These are phyloP conservation scores for Brassica nigra DNA, from an alignment of 345 rosid genomes.

Conservation along the genomic window DNA sequence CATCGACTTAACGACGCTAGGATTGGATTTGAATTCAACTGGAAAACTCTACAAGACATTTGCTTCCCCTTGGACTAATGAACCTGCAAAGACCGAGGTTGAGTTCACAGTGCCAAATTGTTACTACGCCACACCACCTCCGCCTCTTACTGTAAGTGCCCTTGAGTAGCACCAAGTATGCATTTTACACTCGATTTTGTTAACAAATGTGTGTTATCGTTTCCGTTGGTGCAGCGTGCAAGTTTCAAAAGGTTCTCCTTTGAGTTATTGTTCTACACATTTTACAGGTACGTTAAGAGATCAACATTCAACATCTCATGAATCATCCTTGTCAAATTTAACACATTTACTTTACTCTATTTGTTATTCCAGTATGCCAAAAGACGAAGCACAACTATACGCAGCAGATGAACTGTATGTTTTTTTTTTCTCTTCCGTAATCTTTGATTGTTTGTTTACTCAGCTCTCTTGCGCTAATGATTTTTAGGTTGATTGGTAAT, in stretches of 20 bases:
- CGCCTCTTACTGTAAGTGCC: conserved; percentile 68
- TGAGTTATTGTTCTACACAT: conserved; percentile 79
- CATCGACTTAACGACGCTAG: conserved; percentile 91
- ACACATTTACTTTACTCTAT: neutral
- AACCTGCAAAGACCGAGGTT: conserved; percentile 92
- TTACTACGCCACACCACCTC: conserved; percentile 89
- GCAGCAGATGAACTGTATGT: conserved; percentile 98
- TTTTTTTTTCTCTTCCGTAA: conserved; percentile 12
- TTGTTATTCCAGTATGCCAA: conserved; percentile 79
- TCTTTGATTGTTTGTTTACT: neutral
- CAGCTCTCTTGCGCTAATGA: neutral
- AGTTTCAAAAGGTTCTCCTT: conserved; percentile 73
- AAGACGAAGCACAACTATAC: conserved; percentile 89
- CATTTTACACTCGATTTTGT: neutral
- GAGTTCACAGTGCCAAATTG: conserved; percentile 91
- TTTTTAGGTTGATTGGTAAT: conserved; percentile 6
- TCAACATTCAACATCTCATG: neutral
- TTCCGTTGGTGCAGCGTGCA: conserved; percentile 66
- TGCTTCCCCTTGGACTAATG: conserved; percentile 98
- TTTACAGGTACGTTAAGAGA: conserved; percentile 68
- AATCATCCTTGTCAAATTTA: neutral
- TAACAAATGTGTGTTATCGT: neutral
- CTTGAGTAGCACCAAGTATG: conserved; percentile 3
- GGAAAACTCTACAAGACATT: conserved; percentile 95
- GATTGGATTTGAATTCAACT: conserved; percentile 85